phyloP scores from a whole-genome alignment of 1,284 basidiomycete species.

The Naganishia cerealis region DNA sequence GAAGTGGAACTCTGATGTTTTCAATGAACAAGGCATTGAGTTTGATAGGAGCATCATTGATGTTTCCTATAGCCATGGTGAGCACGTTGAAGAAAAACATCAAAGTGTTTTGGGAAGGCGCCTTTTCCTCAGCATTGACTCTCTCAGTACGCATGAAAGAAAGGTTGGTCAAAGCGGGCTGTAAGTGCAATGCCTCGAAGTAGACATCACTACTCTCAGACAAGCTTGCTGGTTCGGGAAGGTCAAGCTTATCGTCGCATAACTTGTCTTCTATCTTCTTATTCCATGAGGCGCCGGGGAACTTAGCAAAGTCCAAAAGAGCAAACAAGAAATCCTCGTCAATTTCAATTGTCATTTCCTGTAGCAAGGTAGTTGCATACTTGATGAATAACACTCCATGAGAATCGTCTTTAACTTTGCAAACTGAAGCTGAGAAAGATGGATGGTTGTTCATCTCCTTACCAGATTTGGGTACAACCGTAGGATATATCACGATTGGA shows the following conservation, averaged over 20 bases:
- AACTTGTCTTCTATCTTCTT: too few species aligned
- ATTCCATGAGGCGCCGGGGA: constrained; percentile 87
- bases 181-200: constrained; percentile 95
- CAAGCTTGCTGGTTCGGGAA: constrained; percentile 66
- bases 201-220: constrained; percentile 72
- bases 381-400: constrained; percentile 98
- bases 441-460: constrained; percentile 77
- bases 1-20: constrained; percentile 83
- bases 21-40: constrained; percentile 93
- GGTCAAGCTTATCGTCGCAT: too few species aligned
- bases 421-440: constrained; percentile 81
- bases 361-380: constrained; percentile 90
- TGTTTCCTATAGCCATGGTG: constrained; percentile 94
- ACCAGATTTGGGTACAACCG: constrained; percentile 80
- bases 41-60: constrained; percentile 94
- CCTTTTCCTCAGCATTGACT: constrained; percentile 89
- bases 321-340: constrained; percentile 97
- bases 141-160: constrained; percentile 97
- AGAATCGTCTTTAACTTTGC: constrained; percentile 92
- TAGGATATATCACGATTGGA: constrained; percentile 94
- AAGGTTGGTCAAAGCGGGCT: constrained; percentile 86
- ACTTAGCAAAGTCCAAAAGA: constrained; percentile 85
- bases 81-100: constrained; percentile 91
- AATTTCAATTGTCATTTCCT: constrained; percentile 90
- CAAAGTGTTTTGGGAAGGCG: constrained; percentile 87